Percentiles rank a stretch among this genome's conserved stretches.
Conservation (phyloP, 2,329 filamentous ascomycete species). For the Coniella lustricola region DNA sequence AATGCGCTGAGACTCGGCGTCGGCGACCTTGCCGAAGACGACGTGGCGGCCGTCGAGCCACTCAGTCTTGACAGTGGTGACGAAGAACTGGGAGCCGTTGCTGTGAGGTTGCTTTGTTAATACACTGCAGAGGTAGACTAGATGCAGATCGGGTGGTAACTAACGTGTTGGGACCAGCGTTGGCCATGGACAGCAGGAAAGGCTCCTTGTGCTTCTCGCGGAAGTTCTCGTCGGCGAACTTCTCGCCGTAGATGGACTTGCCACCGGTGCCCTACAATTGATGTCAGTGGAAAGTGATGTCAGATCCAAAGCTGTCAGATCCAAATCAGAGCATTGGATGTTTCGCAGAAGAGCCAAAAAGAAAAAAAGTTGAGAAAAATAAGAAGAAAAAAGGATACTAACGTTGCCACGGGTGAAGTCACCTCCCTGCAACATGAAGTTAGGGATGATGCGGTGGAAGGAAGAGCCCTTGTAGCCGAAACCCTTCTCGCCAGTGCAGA, state of each 20-base stretch:
- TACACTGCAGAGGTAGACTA: background rate
- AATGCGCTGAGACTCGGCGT: constrained; percentile 39
- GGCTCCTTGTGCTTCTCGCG: constrained; percentile 62
- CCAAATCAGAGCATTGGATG: too few species aligned
- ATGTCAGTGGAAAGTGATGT: too few species aligned
- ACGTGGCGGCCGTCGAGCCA: constrained; percentile 82
- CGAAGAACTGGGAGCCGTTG: constrained; percentile 97
- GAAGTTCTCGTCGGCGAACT: constrained; percentile 95
- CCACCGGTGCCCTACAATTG: constrained; percentile 70
- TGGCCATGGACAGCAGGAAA: constrained; percentile 89
- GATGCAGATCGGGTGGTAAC: constrained; percentile 18
- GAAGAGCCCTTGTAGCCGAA: constrained; percentile 75
- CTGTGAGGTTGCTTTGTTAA: constrained; percentile 44
- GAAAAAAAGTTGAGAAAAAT: too few species aligned
- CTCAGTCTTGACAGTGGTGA: constrained; percentile 85
- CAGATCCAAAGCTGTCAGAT: too few species aligned
- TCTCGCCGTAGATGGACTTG: constrained; percentile 92
- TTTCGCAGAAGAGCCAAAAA: too few species aligned
- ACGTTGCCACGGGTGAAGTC: constrained; percentile 92
- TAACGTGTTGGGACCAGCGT: constrained; percentile 89
- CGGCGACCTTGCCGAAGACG: constrained; percentile 71
- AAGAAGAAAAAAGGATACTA: constrained; percentile 30
- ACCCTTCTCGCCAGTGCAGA: constrained; percentile 75
- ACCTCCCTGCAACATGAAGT: constrained; percentile 95
- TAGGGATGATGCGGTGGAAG: constrained; percentile 89